These are phyloP conservation scores for Salix koriyanagi DNA, from an alignment of 345 rosid species.

Conservation along the genomic window DNA sequence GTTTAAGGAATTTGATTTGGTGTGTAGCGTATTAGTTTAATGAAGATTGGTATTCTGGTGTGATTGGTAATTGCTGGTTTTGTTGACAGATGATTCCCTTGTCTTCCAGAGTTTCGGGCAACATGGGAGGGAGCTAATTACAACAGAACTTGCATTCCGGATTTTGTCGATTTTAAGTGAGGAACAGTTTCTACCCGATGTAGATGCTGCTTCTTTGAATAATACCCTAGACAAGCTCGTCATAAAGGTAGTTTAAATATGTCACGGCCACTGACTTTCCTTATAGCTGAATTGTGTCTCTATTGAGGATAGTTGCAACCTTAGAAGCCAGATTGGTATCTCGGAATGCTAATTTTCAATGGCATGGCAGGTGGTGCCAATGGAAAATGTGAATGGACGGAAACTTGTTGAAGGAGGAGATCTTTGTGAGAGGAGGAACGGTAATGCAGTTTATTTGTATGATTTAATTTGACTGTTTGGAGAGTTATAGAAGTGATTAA, in stretches of 20 bases:
- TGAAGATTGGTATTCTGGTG: slow-evolving; percentile 18
- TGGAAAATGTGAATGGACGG: slow-evolving; percentile 93
- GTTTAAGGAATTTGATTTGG: slow-evolving; percentile 6
- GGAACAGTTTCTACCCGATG: slow-evolving; percentile 65
- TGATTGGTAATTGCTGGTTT: slow-evolving; percentile 59
- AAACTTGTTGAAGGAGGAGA: slow-evolving; percentile 89
- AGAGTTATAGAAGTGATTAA: slow-evolving; percentile 12
- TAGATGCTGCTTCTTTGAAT: slow-evolving; percentile 38
- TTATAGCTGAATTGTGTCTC: not conserved
- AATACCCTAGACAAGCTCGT: slow-evolving; percentile 60
- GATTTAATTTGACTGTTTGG: slow-evolving; percentile 11
- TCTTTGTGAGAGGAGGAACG: slow-evolving; percentile 94
- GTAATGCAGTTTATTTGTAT: slow-evolving; percentile 29
- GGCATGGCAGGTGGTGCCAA: slow-evolving; percentile 67
- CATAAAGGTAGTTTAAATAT: slow-evolving; percentile 49
- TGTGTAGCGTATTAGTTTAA: slow-evolving; percentile 32
- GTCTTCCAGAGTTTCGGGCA: slow-evolving; percentile 99
- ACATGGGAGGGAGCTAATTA: slow-evolving; percentile 95
- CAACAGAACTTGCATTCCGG: slow-evolving; percentile 79
- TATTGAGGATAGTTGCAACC: not conserved
- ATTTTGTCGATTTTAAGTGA: slow-evolving; percentile 80
- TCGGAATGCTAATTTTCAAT: slow-evolving; percentile 11
- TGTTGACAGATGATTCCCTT: slow-evolving; percentile 95
- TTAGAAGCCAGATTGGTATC: not conserved
- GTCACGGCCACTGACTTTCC: not conserved